These are phyloP conservation scores for Fusarium xylarioides DNA, from an alignment of 2,329 filamentous ascomycete genomes.

Conservation along the genomic window DNA sequence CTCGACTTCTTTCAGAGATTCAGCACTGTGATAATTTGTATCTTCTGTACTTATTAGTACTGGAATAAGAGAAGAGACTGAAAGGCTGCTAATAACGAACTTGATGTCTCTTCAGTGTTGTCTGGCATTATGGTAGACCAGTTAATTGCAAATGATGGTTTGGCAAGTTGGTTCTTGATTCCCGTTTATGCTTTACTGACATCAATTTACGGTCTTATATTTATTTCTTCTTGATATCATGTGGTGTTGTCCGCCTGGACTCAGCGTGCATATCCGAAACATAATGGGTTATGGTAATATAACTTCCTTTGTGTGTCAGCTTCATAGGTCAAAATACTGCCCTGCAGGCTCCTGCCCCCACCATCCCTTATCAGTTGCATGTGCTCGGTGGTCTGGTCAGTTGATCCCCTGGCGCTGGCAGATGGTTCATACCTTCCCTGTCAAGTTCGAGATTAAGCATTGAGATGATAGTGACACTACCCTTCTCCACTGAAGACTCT, in stretches of 20 bases:
- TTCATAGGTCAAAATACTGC: not conserved
- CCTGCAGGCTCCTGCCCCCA: rapidly evolving
- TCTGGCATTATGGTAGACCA: not conserved
- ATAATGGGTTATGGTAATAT: not conserved
- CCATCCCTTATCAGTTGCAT: not conserved
- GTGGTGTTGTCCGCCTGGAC: rapidly evolving
- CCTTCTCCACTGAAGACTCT: not conserved
- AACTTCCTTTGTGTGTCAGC: not conserved
- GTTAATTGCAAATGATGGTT: not conserved
- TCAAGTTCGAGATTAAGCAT: not conserved
- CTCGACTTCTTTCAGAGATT: not conserved
- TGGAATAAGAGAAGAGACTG: not conserved
- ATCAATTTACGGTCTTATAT: not conserved
- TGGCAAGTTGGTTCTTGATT: not conserved
- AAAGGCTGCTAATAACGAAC: not conserved
- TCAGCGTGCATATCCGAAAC: too few relatives aligned
- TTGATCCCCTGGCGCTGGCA: not conserved
- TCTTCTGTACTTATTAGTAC: not conserved
- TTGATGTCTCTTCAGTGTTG: not conserved
- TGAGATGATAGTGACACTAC: not conserved
- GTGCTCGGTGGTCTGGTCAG: not conserved
- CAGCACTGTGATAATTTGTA: rapidly evolving
- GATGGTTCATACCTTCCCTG: not conserved
- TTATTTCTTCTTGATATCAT: too few relatives aligned
- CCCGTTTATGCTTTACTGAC: not conserved